Evolutionary conservation across 1,284 basidiomycete genomes (phyloP), one percentile per base, ranked within the genome.

Genomic region (Tilletia indica): DNA sequence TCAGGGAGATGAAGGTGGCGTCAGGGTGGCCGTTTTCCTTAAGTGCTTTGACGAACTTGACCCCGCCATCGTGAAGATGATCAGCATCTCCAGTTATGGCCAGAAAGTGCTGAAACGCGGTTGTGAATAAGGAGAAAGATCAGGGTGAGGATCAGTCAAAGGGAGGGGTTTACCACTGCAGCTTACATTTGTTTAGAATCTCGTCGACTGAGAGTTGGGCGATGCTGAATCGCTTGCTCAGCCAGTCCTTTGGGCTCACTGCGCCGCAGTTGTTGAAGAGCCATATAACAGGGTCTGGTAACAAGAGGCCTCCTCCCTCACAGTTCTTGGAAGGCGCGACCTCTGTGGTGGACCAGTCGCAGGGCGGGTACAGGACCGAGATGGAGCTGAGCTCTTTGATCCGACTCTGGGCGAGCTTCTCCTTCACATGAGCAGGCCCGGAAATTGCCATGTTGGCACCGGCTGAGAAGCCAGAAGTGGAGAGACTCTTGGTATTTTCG

Each of bases 391-490:
- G 54, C 42, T 76, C 77, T 31, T 71, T 72, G 67, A 82, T 77
- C 48, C 72, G 70, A 36, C 74, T 70, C 8, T 73, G 75, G 11
- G 78, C 76, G 25, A 81, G 63, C 11, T 58, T 58, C 56, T 58
- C 34, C 25, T 34, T n/a, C 11, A 58, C 21, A 31, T 58, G 49
- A 16, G 70, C 68, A 2, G 75, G 69, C 0, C 72, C 72, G n/a
- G 71, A 74, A 6, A 83, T 70, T 16, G 78, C 78, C 19, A 83
- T 72, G 38, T 78, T 80, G 63, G 76, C 81, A 45, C 81, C 81
- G 4, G 80, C 81, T 3, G 76, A 78, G 68, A 79, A 79, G 31
- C 81, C 81, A 5, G 78, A 77, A 34, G 80, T 68, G 1, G 78
- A 75, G 68, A 80, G 51, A n/a, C 73, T 73, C 14, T 68, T n/a